A percentile compares a stretch with the other conserved stretches of the same genome.
phyloP scores from a whole-genome alignment of 2,329 filamentous ascomycete species.

The Beauveria brongniartii region DNA sequence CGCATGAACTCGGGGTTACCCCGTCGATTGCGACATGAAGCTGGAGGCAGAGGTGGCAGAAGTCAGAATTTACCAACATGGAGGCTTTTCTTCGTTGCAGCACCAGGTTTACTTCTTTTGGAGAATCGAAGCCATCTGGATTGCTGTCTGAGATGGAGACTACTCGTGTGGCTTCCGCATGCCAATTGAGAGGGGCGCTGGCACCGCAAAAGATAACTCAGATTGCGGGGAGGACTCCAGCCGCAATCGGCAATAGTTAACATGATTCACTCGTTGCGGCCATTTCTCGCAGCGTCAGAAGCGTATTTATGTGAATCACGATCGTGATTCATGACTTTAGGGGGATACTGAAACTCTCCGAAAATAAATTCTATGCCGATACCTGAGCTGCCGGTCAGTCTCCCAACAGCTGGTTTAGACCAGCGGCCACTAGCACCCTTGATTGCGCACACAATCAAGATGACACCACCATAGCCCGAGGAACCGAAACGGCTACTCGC shows the following conservation, averaged over 20 bases:
- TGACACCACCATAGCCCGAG: background rate
- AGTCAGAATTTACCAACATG: background rate
- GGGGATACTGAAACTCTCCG: background rate
- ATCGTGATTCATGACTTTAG: background rate
- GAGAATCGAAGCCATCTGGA: background rate
- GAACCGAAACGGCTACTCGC: background rate
- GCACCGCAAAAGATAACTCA: background rate
- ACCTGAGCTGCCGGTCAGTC: background rate
- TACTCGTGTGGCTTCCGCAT: background rate
- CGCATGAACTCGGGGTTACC: background rate
- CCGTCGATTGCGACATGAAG: background rate
- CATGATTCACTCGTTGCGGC: background rate
- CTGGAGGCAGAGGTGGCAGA: background rate
- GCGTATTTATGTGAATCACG: background rate
- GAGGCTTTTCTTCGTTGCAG: no score
- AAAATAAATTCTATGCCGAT: background rate
- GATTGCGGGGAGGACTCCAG: conserved; percentile 1
- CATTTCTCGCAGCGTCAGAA: background rate
- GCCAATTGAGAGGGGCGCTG: background rate
- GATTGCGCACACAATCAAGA: background rate
- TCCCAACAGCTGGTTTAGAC: background rate
- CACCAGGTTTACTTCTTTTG: background rate
- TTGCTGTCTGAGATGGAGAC: no score
- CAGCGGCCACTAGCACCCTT: background rate
- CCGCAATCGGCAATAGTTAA: background rate